phyloP scores from a whole-genome alignment of 73 alveolate genomes.

The Paramecium sexaurelia region DNA sequence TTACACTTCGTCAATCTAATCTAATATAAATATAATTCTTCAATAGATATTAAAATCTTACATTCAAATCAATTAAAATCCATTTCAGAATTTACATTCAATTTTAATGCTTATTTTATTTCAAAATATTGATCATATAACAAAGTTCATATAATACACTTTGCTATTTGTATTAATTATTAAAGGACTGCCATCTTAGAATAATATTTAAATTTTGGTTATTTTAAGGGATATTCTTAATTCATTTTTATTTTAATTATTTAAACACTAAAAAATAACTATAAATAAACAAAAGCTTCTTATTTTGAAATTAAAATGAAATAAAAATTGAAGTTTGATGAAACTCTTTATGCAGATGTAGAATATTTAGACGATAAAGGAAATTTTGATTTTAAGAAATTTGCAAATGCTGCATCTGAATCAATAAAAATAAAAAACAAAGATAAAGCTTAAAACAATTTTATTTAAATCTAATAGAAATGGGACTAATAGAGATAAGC shows the following conservation, averaged over 20 bases:
- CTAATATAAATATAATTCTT: too few species aligned
- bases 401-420: conserved; percentile 40
- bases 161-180: background rate
- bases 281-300: background rate
- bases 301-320: background rate
- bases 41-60: too few species aligned
- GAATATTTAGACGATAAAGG: conserved; percentile 48
- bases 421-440: background rate
- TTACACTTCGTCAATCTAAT: too few species aligned
- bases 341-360: conserved; percentile 54
- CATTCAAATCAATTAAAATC: too few species aligned
- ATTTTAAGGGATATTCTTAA: background rate
- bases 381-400: conserved; percentile 35
- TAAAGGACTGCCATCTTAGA: background rate
- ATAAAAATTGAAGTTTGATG: background rate
- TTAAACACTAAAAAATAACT: background rate
- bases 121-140: background rate
- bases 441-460: conserved; percentile 25
- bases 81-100: background rate
- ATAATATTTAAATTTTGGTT: too few species aligned
- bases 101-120: background rate
- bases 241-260: background rate
- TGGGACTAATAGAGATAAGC: conserved; percentile 39
- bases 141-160: background rate
- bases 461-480: background rate